Percentiles rank a stretch among this genome's conserved stretches.
Conservation (phyloP, 2,329 filamentous ascomycete genomes). For the Penicillium sp. region DNA sequence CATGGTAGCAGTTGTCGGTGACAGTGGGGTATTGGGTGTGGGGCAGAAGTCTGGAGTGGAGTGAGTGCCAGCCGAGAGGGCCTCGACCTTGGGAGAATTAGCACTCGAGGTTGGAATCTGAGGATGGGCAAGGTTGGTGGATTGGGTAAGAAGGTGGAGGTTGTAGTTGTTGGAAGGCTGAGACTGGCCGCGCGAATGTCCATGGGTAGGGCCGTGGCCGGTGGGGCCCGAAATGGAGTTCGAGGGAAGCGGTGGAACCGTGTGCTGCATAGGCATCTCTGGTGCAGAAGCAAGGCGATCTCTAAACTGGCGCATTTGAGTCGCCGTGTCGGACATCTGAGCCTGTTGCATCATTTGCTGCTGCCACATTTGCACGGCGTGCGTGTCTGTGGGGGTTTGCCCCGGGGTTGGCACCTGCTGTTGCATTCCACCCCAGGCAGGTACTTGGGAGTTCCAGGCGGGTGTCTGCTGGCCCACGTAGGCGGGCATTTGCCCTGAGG, state of each 20-base stretch:
- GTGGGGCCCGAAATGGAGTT: constrained; percentile 22
- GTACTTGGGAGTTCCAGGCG: constrained; percentile 18
- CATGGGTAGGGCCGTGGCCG: constrained; percentile 10
- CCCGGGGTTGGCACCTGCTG: constrained; percentile 23
- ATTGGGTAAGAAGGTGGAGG: constrained; percentile 23
- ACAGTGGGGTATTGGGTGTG: constrained; percentile 32
- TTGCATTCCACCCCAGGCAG: constrained; percentile 22
- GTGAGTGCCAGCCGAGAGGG: constrained; percentile 29
- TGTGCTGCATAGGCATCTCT: constrained; percentile 29
- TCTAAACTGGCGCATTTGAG: constrained; percentile 31
- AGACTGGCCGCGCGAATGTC: constrained; percentile 22
- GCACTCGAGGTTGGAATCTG: constrained; percentile 5
- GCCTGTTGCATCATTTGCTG: constrained; percentile 30
- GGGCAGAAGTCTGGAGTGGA: constrained; percentile 37
- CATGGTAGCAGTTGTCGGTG: constrained; percentile 22
- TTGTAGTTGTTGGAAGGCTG: constrained; percentile 24
- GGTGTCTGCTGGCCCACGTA: constrained; percentile 27
- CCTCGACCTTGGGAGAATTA: constrained; percentile 23
- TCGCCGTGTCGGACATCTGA: constrained; percentile 14
- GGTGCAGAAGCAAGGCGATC: constrained; percentile 38
- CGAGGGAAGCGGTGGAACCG: constrained; percentile 11
- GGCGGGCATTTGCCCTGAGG: constrained; percentile 27
- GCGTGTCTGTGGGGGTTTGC: constrained; percentile 23
- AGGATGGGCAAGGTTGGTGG: constrained; percentile 13
- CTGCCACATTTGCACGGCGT: constrained; percentile 28